Evolutionary conservation across 352 stramenopile genomes (phyloP), one percentile per base, ranked within the genome.

Genomic region (Phytopythium mirpurense): DNA sequence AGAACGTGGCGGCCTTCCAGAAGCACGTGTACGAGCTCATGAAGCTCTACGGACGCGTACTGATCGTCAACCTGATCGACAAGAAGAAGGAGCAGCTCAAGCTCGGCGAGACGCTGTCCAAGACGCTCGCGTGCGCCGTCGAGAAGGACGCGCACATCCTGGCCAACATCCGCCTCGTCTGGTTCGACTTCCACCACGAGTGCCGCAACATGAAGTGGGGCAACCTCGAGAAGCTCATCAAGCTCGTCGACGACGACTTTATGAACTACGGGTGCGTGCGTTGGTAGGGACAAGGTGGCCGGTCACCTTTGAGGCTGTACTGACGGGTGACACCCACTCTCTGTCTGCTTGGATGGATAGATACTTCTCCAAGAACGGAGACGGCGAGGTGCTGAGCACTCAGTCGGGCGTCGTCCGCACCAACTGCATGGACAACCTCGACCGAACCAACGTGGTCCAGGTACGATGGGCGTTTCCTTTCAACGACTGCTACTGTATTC

Each of bases 351-450:
- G n/a, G n/a, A n/a, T 44, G 0, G 27, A 50, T 32, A 87, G 77
- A 34, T 89, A 71, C 49, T 87, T 88, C 51, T 81, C 67, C 61
- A 81, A 80, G 53, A 63, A 43, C 27, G 56, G 70, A 1, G 67
- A 83, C 42, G 76, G 78, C 12, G 32, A 59, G 9, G 61, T 89
- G 37, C 54, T 74, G 18, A 83, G 51, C 57, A 81, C 75, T 82
- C 96, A 99, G 70, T 80, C 78, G 26, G 90, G 89, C 41, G 86
- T 98, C n/a, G 85, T 98, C 46, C 83, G 96, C 41, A 96, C 96
- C 38, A 99, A 99, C 77, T 99, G 96, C 73, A 98, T 99, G 89
- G 96, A 99, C 79, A 98, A 96, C 67, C 71, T 98, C 10, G 96
- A 99, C 78, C 81, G 96, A 29, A 99, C 95, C 11, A 98, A 98